Conservation (phyloP, 2,329 filamentous ascomycete species). For the Pestalotiopsis sp. region DNA sequence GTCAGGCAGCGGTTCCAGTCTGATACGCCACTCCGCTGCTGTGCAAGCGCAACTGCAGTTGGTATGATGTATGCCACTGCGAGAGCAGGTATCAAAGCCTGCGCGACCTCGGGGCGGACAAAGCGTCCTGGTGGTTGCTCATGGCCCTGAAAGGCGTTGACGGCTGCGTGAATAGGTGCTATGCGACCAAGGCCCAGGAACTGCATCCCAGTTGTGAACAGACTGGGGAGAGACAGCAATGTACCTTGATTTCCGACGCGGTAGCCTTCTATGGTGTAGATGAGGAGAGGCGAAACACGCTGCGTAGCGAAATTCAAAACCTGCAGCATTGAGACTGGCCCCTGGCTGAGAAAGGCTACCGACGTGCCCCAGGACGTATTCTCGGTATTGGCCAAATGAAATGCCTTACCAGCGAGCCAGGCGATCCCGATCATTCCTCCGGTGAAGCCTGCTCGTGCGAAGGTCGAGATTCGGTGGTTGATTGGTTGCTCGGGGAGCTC, state of each 20-base stretch:
- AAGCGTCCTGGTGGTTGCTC: constrained; percentile 16
- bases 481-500: too few relatives aligned
- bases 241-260: constrained; percentile 20
- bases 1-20: constrained; percentile 10
- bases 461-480: too few relatives aligned
- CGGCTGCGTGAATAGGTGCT: constrained; percentile 17
- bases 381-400: too few relatives aligned
- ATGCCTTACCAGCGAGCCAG: too few relatives aligned
- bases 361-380: too few relatives aligned
- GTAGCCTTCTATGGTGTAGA: constrained; percentile 26
- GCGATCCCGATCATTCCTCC: too few relatives aligned
- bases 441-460: too few relatives aligned
- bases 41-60: constrained; percentile 13
- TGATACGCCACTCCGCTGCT: not conserved
- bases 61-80: constrained; percentile 20
- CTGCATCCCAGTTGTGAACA: constrained; percentile 18
- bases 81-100: constrained; percentile 19
- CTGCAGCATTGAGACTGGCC: too few relatives aligned
- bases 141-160: constrained; percentile 12
- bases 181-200: constrained; percentile 17
- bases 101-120: constrained; percentile 16
- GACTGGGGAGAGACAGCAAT: constrained; percentile 16
- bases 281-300: constrained; percentile 21
- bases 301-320: too few relatives aligned
- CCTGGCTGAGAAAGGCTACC: too few relatives aligned